phyloP scores from a whole-genome alignment of 2,329 filamentous ascomycete species.

The Chrysosporium queenslandicum region DNA sequence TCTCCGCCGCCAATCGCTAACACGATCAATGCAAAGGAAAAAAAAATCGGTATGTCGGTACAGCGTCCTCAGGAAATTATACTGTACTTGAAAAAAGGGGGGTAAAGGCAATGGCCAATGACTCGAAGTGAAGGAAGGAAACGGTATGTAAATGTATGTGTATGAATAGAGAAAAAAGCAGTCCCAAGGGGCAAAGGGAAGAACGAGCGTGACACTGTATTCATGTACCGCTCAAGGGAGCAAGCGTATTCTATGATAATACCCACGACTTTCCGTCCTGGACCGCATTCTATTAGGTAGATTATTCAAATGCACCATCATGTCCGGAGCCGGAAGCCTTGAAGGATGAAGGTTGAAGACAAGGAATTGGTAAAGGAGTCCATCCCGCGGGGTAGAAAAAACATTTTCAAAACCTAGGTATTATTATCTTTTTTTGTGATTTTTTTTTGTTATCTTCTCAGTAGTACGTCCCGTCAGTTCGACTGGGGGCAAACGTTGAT shows the following conservation, averaged over 20 bases:
- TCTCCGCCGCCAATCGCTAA: slow-evolving; percentile 6
- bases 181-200: no score
- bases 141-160: background rate
- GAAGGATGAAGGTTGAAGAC: background rate
- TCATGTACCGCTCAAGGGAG: slow-evolving; percentile 1
- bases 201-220: background rate
- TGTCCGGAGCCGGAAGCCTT: background rate
- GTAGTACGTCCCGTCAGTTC: background rate
- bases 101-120: background rate
- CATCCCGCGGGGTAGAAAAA: background rate
- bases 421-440: background rate
- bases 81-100: background rate
- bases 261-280: background rate
- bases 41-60: background rate
- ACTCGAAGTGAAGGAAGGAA: background rate
- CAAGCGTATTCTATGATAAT: background rate
- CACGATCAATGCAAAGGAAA: background rate
- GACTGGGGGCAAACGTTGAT: slow-evolving; percentile 27
- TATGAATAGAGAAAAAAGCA: no score
- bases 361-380: background rate
- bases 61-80: background rate
- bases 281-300: background rate
- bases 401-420: no score
- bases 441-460: background rate
- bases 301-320: background rate